phyloP scores from a whole-genome alignment of 225 moss, liverwort and hornwort genomes.

The Asterella californica region DNA sequence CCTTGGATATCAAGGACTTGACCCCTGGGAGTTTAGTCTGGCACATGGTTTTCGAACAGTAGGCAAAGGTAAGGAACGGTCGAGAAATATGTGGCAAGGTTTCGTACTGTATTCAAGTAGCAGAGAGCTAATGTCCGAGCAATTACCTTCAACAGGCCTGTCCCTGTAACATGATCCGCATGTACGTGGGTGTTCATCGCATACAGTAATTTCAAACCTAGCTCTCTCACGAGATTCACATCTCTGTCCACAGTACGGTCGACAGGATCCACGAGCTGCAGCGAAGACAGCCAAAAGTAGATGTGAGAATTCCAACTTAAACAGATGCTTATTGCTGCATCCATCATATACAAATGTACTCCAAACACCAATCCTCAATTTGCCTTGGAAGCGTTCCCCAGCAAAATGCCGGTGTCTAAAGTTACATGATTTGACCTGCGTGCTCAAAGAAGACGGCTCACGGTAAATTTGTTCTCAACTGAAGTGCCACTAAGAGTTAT shows the following conservation, averaged over 20 bases:
- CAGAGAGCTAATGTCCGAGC: slow-evolving; percentile 8
- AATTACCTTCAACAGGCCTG: slow-evolving; percentile 79
- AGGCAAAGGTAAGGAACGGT: slow-evolving; percentile 22
- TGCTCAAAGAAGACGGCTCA: not conserved
- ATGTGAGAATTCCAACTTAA: not conserved
- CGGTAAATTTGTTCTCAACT: not conserved
- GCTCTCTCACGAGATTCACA: slow-evolving; percentile 63
- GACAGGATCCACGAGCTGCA: slow-evolving; percentile 86
- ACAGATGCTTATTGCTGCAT: not conserved
- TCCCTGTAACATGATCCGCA: slow-evolving; percentile 95
- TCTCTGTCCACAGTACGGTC: slow-evolving; percentile 80
- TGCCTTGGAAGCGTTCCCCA: not conserved
- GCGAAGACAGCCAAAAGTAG: not conserved
- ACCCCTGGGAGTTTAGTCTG: slow-evolving; percentile 61
- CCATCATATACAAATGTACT: not conserved
- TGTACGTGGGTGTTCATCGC: slow-evolving; percentile 92
- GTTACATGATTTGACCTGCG: not conserved
- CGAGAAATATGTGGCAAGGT: not conserved
- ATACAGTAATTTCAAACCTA: slow-evolving; percentile 78
- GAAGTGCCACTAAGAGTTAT: not conserved
- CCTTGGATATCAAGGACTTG: slow-evolving; percentile 76
- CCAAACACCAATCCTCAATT: not conserved
- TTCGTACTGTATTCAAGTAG: not conserved
- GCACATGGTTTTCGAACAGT: not conserved
- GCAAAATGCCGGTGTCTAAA: not conserved